Percentiles rank a stretch among this genome's conserved stretches.
Conservation (phyloP, 2,329 filamentous ascomycete species). For the Blastomyces silverae region DNA sequence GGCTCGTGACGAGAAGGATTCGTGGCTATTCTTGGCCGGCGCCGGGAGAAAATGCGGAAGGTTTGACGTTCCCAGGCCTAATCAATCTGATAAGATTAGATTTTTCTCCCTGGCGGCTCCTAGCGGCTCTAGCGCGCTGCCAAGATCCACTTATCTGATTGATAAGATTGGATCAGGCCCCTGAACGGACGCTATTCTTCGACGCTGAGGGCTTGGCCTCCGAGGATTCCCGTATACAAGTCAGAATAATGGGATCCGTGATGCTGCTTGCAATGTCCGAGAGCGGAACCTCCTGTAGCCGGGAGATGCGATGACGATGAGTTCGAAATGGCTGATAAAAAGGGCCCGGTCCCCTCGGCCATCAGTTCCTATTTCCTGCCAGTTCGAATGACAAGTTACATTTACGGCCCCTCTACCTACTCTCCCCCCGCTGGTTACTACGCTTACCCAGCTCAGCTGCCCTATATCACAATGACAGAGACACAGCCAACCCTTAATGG, state of each 20-base stretch:
- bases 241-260: background rate
- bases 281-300: background rate
- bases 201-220: background rate
- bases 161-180: background rate
- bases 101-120: too few species aligned
- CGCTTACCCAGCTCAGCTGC: background rate
- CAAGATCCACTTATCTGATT: background rate
- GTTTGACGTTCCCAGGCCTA: background rate
- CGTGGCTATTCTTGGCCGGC: background rate
- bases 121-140: slow-evolving; percentile 2
- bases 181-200: background rate
- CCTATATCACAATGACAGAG: slow-evolving; percentile 13
- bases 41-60: background rate
- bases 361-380: background rate
- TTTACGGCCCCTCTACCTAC: too few species aligned
- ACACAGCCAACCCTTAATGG: slow-evolving; percentile 16
- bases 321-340: background rate
- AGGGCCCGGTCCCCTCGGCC: background rate
- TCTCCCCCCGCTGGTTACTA: background rate
- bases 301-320: background rate
- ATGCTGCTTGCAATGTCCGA: background rate
- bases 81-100: slow-evolving; percentile 10
- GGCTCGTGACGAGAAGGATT: background rate
- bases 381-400: background rate
- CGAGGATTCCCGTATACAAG: background rate